These are phyloP conservation scores for Colletotrichum ledebouriae DNA, from an alignment of 2,329 filamentous ascomycete species.

Conservation along the genomic window DNA sequence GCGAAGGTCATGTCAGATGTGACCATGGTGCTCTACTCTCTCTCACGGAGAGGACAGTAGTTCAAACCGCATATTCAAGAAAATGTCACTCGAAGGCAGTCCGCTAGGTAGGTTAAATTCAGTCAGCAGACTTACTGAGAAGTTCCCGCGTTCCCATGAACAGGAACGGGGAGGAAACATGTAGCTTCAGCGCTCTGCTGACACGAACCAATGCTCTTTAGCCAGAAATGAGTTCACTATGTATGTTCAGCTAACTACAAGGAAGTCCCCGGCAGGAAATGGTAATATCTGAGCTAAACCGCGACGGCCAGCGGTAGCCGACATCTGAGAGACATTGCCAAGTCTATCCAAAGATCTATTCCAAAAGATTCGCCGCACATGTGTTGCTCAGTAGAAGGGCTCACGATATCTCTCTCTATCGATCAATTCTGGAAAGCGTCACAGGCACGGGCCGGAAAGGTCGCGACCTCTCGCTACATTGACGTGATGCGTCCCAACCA, in stretches of 20 bases:
- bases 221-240: neutral
- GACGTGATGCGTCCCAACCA: slow-evolving; percentile 1
- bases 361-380: neutral
- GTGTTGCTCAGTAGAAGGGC: too few species aligned
- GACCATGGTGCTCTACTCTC: neutral
- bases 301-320: neutral
- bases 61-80: too few species aligned
- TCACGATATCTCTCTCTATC: too few species aligned
- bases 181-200: too few species aligned
- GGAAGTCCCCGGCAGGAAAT: neutral
- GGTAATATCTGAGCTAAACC: neutral
- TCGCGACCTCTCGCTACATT: slow-evolving; percentile 4
- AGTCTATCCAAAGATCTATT: neutral
- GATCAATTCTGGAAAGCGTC: too few species aligned
- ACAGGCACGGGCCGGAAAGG: neutral
- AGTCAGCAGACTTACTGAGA: neutral
- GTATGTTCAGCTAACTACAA: slow-evolving; percentile 3
- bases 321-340: neutral
- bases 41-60: too few species aligned
- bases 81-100: neutral
- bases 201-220: neutral
- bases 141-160: neutral
- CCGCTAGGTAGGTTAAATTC: neutral
- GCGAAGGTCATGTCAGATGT: slow-evolving; percentile 23
- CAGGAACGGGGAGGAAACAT: too few species aligned